A percentile compares a stretch with the other conserved stretches of the same genome.
Evolutionary conservation across 805 yeast species (phyloP).

Genomic region (Millerozyma acaciae): DNA sequence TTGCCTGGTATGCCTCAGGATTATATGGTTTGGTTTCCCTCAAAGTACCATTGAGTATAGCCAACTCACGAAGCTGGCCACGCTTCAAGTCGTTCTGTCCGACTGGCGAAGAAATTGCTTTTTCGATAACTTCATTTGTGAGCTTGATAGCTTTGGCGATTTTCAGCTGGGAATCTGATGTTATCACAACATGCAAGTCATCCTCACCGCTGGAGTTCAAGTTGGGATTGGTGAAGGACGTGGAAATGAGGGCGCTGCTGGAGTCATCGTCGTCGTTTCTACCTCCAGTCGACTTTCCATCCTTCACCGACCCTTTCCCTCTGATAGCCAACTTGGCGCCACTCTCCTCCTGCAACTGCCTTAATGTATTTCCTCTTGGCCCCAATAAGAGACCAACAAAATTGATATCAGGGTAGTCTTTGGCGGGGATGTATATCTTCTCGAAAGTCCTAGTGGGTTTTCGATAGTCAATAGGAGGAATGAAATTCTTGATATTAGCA

Average conservation of each 20-base stretch:
- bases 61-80: slow-evolving; percentile 86
- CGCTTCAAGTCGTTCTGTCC: slow-evolving; percentile 91
- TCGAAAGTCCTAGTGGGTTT: slow-evolving; percentile 68
- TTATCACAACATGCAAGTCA: slow-evolving; percentile 82
- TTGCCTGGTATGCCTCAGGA: slow-evolving; percentile 27
- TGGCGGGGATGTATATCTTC: slow-evolving; percentile 79
- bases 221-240: slow-evolving; percentile 19
- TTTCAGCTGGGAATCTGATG: slow-evolving; percentile 76
- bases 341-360: slow-evolving; percentile 73
- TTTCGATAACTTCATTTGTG: slow-evolving; percentile 71
- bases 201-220: slow-evolving; percentile 40
- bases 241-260: slow-evolving; percentile 13
- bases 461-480: slow-evolving; percentile 76
- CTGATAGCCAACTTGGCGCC: slow-evolving; percentile 90
- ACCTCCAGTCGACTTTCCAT: slow-evolving; percentile 61
- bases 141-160: slow-evolving; percentile 70
- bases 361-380: slow-evolving; percentile 90
- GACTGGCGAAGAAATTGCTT: slow-evolving; percentile 84
- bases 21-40: slow-evolving; percentile 68
- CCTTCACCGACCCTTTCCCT: slow-evolving; percentile 95
- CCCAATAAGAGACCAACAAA: slow-evolving; percentile 89
- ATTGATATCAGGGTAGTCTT: slow-evolving; percentile 86
- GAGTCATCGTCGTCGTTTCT: slow-evolving; percentile 45
- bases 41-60: slow-evolving; percentile 89
- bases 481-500: slow-evolving; percentile 66